Evolutionary conservation across 371 early-diverging fungal genomes (phyloP), one percentile per base, ranked within the genome.

Genomic region (Apophysomyces ossiformis): DNA sequence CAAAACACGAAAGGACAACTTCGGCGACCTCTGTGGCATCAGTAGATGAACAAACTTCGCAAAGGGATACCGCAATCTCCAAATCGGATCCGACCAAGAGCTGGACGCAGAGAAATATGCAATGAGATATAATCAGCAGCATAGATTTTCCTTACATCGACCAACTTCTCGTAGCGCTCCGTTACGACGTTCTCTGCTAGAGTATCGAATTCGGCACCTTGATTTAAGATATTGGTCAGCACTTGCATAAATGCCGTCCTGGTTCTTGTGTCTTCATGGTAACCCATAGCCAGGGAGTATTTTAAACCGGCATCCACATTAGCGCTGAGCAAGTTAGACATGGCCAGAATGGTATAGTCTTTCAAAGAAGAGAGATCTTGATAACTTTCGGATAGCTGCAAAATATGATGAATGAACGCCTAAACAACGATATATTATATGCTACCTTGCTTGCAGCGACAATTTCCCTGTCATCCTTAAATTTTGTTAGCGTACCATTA

Each of bases 201-300:
- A 0, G 89, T 89, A 39, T 90, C 93, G 70, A 93, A 93, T 67
- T 93, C 91, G 7, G 92, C 89, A 5, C 95, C 96, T 66, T 89
- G 85, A 58, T 92, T 90, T 45, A 96, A 78, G 54, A 96, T 89
- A 69, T 95, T 93, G 16, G 96, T 90, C 60, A 96, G 73, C 37
- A 96, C 95, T 64, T 94, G 91, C 81, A 95, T 95, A 66, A 96
- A 96, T 9, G 95, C 90, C 4, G 93, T 87, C 36, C 96, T 82
- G 35, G 93, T 93, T 61, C 89, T 85, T n/a, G 86, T 73, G 74
- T 96, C 95, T 70, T 95, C 95, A 69, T 96, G 93, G 68, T 96
- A 96, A 5, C 92, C 93, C 87, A 94, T 92, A 0, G 93, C 86
- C 37, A 96, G 73, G 35, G 95, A 92, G 69, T 87, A 92, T 69